Conservation (phyloP, 257 asterid genomes). For the Paraleonurus japonicus region DNA sequence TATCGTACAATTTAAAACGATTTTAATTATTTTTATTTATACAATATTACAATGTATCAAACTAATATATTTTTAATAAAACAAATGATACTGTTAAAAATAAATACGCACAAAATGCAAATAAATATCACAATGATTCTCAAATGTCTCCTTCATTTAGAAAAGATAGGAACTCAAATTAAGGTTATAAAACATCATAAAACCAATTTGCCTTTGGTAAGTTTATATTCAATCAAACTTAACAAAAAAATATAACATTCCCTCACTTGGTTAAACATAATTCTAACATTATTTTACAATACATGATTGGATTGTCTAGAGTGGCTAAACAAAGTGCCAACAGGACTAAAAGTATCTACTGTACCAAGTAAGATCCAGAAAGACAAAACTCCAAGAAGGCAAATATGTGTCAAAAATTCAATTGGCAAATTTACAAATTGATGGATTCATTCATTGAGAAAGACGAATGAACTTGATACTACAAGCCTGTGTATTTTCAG, state of each 20-base stretch:
- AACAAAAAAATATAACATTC: neutral
- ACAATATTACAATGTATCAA: too few species aligned
- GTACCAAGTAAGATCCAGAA: constrained; percentile 9
- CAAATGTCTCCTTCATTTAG: neutral
- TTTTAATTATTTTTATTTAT: too few species aligned
- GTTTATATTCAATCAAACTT: neutral
- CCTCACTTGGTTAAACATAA: neutral
- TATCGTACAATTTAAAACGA: too few species aligned
- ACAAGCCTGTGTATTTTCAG: constrained; percentile 10
- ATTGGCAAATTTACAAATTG: constrained; percentile 29
- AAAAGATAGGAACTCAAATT: neutral
- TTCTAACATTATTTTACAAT: neutral
- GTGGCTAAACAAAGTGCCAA: constrained; percentile 9
- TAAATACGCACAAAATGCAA: too few species aligned
- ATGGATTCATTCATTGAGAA: neutral
- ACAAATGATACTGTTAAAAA: too few species aligned
- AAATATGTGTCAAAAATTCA: neutral
- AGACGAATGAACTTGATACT: neutral
- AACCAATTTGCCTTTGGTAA: neutral
- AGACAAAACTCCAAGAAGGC: neutral
- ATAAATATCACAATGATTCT: too few species aligned
- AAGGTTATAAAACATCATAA: neutral
- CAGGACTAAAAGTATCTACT: constrained; percentile 10
- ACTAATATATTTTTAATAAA: too few species aligned
- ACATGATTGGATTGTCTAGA: neutral